Base-by-base conservation (phyloP, 345 rosid species). In the Brassica nigra region DNA sequence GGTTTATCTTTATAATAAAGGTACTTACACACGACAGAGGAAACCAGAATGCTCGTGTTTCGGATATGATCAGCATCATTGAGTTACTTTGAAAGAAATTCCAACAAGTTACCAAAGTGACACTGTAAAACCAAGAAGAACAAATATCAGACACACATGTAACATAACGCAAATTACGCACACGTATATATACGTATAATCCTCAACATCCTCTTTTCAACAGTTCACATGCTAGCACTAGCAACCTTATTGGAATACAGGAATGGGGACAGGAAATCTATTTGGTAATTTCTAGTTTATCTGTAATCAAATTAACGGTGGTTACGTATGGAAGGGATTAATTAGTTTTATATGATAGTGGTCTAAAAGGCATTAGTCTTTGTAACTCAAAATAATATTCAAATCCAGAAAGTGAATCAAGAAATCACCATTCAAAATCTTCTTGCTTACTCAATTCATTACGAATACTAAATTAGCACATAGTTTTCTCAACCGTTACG, bases 401-500 rank as follows among this genome's bases (percentile, higher is more conserved):
- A 44, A 80, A 74, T 74, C 34, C 57, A 71, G 34, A 49, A 23
- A 34, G 57, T 49, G 69, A 42, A 59, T 75, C 58, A 80, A 70
- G 77, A 77, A 81, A 72, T 73, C 77, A 79, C 86, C 71, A 34
- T 57, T 47, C 62, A 73, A 67, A 75, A 78, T 68, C 86, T 67
- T 85, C 81, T 66, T 74, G 72, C 47, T 74, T 73, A 81, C 83
- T 82, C 84, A 34, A 34, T 61, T 83, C 75, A n/a, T 65, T 69
- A 66, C 39, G 66, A 66, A 79, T 79, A 69, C 68, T 68, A 80
- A 62, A 73, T 80, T 29, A 29, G 68, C 44, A 55, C 63, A 70
- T 71, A 44, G 61, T 86, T 87, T 92, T 90, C 93, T 82, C 88
- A 89, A 92, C 93, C 61, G 88, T 86, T 86, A 87, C 87, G 88